Evolutionary conservation across 2,329 filamentous ascomycete species (phyloP).

Genomic region (Phaeoacremonium minimum): DNA sequence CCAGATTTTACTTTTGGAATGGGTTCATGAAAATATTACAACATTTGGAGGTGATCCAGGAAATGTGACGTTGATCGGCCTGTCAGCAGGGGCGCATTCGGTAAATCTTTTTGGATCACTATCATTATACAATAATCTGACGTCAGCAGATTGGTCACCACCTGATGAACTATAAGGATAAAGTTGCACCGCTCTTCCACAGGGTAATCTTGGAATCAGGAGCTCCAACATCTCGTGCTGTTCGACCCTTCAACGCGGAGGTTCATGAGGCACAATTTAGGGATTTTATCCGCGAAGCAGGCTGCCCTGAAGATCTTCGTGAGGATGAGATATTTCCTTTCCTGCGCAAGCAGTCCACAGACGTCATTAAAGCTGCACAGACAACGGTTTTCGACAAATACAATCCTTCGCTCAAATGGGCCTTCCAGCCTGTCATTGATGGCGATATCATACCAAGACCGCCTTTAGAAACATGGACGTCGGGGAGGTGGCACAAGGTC

Average conservation of each 20-base stretch:
- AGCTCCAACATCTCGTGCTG: slow-evolving; percentile 30
- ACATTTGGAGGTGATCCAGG: slow-evolving; percentile 47
- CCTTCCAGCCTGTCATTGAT: slow-evolving; percentile 53
- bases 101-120: slow-evolving; percentile 20
- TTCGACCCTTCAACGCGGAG: slow-evolving; percentile 35
- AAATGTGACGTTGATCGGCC: slow-evolving; percentile 44
- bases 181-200: slow-evolving; percentile 25
- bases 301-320: slow-evolving; percentile 35
- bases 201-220: slow-evolving; percentile 34
- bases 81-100: slow-evolving; percentile 47
- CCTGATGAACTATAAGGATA: slow-evolving; percentile 35
- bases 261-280: slow-evolving; percentile 44
- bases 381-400: slow-evolving; percentile 26
- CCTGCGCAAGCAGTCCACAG: slow-evolving; percentile 30
- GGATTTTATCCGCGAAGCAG: slow-evolving; percentile 40
- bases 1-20: slow-evolving; percentile 44
- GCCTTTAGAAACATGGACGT: slow-evolving; percentile 17
- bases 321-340: slow-evolving; percentile 38
- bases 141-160: slow-evolving; percentile 48
- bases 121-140: neutral
- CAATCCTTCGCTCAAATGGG: slow-evolving; percentile 29
- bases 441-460: slow-evolving; percentile 19
- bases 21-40: slow-evolving; percentile 50
- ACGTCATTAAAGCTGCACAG: slow-evolving; percentile 23
- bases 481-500: slow-evolving; percentile 21